These are phyloP conservation scores for Colletotrichum higginsianum DNA, from an alignment of 2,329 filamentous ascomycete genomes.

Conservation along the genomic window DNA sequence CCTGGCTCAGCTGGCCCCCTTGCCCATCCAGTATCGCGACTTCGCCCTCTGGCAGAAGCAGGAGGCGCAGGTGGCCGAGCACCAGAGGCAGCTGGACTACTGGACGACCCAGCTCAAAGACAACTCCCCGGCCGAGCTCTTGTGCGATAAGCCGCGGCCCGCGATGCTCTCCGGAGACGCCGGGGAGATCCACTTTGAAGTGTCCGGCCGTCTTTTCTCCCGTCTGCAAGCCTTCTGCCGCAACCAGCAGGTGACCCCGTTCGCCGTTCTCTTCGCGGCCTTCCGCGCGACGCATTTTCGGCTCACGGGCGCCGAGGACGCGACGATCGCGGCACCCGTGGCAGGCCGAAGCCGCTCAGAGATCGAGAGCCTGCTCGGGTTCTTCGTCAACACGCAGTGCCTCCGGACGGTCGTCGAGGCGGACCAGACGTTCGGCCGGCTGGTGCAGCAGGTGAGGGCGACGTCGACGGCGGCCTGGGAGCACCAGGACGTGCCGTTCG, in stretches of 20 bases:
- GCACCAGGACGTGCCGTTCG: conserved; percentile 17
- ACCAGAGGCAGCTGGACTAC: conserved; percentile 14
- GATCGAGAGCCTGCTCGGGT: conserved; percentile 7
- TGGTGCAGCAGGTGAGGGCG: conserved; percentile 1
- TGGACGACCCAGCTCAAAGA: conserved; percentile 6
- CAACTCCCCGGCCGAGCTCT: conserved; percentile 12
- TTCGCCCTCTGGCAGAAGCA: conserved; percentile 18
- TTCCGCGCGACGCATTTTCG: conserved; percentile 13
- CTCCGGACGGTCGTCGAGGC: not conserved
- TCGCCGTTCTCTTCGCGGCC: conserved; percentile 8
- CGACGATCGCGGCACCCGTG: not conserved
- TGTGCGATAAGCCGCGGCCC: conserved; percentile 9
- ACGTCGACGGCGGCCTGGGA: conserved; percentile 8
- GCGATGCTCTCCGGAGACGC: conserved; percentile 9
- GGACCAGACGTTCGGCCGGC: not conserved
- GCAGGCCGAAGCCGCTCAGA: conserved; percentile 5
- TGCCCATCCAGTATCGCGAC: conserved; percentile 16
- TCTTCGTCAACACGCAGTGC: conserved; percentile 19
- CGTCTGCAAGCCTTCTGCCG: conserved; percentile 4
- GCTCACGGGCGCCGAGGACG: conserved; percentile 8
- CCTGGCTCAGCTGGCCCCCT: not conserved
- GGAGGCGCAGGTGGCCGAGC: conserved; percentile 3
- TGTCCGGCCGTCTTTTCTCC: not conserved
- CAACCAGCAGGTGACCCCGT: conserved; percentile 8
- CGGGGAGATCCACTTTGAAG: not conserved